Percentiles rank a stretch among this genome's conserved stretches.
These are phyloP conservation scores for Colletotrichum sublineola DNA, from an alignment of 2,329 filamentous ascomycete species.

Conservation along the genomic window DNA sequence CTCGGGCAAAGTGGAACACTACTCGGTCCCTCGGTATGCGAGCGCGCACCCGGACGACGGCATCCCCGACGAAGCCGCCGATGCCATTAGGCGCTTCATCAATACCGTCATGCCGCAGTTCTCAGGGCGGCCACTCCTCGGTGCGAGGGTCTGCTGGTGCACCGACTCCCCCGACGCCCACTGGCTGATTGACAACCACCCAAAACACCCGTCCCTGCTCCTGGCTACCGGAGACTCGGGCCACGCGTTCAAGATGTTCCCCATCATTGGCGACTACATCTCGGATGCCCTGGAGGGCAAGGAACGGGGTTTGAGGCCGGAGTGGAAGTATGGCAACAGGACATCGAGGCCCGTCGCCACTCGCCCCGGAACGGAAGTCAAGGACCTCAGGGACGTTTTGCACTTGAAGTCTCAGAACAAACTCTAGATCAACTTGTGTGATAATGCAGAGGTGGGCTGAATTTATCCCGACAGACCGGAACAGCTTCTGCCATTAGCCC, in stretches of 20 bases:
- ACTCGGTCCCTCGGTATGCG: slow-evolving; percentile 41
- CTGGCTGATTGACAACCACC: slow-evolving; percentile 49
- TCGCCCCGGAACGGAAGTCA: slow-evolving; percentile 43
- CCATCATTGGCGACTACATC: slow-evolving; percentile 46
- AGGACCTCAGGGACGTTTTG: slow-evolving; percentile 44
- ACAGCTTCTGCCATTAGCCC: background rate
- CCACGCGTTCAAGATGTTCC: slow-evolving; percentile 49
- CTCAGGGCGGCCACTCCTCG: slow-evolving; percentile 44
- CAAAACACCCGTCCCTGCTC: slow-evolving; percentile 40
- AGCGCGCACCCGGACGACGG: slow-evolving; percentile 38
- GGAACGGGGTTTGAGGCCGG: slow-evolving; percentile 38
- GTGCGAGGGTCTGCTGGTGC: slow-evolving; percentile 50
- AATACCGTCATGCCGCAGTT: slow-evolving; percentile 46
- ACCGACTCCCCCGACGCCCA: slow-evolving; percentile 52
- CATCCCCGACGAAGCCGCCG: slow-evolving; percentile 39
- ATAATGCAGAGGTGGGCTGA: background rate
- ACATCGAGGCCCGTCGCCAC: slow-evolving; percentile 41
- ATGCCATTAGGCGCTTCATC: slow-evolving; percentile 35
- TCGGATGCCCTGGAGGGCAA: slow-evolving; percentile 43
- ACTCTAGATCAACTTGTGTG: too few relatives aligned
- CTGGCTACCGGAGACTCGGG: slow-evolving; percentile 47
- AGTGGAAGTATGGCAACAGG: slow-evolving; percentile 44
- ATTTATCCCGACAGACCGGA: background rate
- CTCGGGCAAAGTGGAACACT: slow-evolving; percentile 31
- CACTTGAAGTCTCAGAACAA: background rate